Conservation (phyloP, 345 rosid genomes). For the Acer campestre region DNA sequence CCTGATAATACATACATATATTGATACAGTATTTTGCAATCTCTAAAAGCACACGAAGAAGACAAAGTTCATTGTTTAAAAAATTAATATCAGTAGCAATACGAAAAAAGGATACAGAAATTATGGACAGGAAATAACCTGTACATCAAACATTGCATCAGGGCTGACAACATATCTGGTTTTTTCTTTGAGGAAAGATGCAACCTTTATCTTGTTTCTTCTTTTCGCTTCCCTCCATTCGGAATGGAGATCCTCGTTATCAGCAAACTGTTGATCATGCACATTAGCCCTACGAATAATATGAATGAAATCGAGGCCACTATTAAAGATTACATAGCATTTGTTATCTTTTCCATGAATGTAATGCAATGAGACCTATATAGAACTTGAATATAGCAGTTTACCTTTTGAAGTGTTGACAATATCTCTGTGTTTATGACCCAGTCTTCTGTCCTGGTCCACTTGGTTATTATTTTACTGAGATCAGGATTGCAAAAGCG, state of each 20-base stretch:
- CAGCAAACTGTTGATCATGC: conserved; percentile 45
- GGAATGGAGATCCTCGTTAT: conserved; percentile 52
- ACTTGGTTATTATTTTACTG: conserved; percentile 45
- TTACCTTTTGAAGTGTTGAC: conserved; percentile 38
- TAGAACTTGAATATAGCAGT: not conserved
- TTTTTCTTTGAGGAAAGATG: conserved; percentile 53
- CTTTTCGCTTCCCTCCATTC: conserved; percentile 66
- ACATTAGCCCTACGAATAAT: not conserved
- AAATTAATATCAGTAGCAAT: not conserved
- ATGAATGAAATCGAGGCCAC: not conserved
- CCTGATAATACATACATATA: conserved; percentile 18
- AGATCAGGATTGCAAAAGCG: conserved; percentile 53
- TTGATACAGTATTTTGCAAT: not conserved
- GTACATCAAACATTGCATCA: conserved; percentile 68
- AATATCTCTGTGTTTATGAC: conserved; percentile 40
- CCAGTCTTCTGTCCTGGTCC: conserved; percentile 58
- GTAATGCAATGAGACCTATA: not conserved
- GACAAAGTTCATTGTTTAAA: not conserved
- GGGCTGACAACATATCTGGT: conserved; percentile 56
- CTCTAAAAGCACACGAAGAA: not conserved
- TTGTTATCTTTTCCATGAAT: not conserved
- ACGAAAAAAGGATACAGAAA: not conserved
- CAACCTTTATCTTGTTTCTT: conserved; percentile 60
- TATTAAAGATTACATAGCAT: not conserved
- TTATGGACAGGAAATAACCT: conserved; percentile 33